Evolutionary conservation across 768 basidiomycete species (phyloP), one percentile per base, ranked within the genome.

Genomic region (Suillus lakei): DNA sequence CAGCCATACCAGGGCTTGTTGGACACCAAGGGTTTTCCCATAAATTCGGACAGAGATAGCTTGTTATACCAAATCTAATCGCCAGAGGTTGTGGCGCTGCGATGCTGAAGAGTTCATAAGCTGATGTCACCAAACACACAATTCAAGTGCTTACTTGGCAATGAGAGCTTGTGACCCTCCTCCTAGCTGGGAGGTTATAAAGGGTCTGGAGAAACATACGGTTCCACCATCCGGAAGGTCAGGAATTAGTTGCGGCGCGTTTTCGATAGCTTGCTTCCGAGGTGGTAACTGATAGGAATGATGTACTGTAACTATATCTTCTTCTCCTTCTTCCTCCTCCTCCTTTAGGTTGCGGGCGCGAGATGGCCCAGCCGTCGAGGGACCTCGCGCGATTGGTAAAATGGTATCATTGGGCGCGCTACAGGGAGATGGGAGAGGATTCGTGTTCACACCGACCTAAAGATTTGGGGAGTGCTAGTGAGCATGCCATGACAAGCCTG

Each of bases 1-100:
- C 86, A 64, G 86, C 83, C 61, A 82, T 71, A 10, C 85, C 86
- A 12, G 84, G 83, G 1, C 62, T 70, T 6, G 75, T 71, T 3
- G 86, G 86, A 53, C 83, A 83, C 86, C 86, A 88, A 13, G 84
- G 83, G 64, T 86, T 87, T 58, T 83, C 81, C 56, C 82, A 80
- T 21, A 84, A 71, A 38, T 84, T 81, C 3, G 85, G 86, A 60
- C 84, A 85, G 3, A 87, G 70, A 4, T 84, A 85, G 38, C 78
- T 81, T 8, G 72, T 71, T 39, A 84, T 77, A 54, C 73, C 68
- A 32, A 66, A 70, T n/a, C 64, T 68, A 64, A 69, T 73, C n/a
- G 80, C 78, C 60, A 80, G 55, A 8, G 66, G 70, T 46, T 68
- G 76, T 63, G 70, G 76, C 58, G 56, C 60, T 38, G 67, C 72